Evolutionary conservation across 805 yeast species (phyloP).

Genomic region (Candida palmyrensis): DNA sequence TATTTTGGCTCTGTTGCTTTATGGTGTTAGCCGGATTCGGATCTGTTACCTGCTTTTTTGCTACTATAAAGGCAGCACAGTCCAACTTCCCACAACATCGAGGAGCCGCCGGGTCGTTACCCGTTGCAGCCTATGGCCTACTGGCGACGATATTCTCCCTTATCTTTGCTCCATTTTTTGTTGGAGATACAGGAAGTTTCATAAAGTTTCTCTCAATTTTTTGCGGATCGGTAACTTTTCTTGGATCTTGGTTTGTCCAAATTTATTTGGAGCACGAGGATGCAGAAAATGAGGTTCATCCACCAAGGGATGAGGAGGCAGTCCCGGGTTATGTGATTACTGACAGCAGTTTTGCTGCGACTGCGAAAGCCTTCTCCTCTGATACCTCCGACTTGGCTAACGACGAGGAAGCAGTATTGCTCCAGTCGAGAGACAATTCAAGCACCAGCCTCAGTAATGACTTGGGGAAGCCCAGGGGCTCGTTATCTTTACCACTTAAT

Average conservation of each 20-base stretch:
- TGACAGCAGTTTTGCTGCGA: no score
- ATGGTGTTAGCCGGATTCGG: slow-evolving; percentile 60
- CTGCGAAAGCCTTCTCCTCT: neutral
- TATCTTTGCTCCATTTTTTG: slow-evolving; percentile 49
- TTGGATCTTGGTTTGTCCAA: slow-evolving; percentile 42
- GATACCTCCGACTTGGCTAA: slow-evolving; percentile 22
- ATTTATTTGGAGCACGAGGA: slow-evolving; percentile 28
- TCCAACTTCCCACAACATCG: slow-evolving; percentile 66
- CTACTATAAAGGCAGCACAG: slow-evolving; percentile 51
- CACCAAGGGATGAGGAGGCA: slow-evolving; percentile 1
- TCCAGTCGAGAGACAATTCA: slow-evolving; percentile 4
- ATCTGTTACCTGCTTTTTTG: slow-evolving; percentile 57
- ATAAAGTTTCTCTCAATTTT: slow-evolving; percentile 50
- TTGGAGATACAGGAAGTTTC: slow-evolving; percentile 49
- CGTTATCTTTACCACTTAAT: neutral
- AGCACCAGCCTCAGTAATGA: slow-evolving; percentile 1
- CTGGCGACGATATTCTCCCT: slow-evolving; percentile 63
- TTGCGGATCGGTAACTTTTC: slow-evolving; percentile 43
- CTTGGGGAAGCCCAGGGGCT: neutral
- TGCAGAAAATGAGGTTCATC: slow-evolving; percentile 9
- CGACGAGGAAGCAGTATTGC: slow-evolving; percentile 3
- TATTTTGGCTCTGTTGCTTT: slow-evolving; percentile 42
- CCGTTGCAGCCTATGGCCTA: slow-evolving; percentile 65
- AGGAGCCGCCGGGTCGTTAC: slow-evolving; percentile 66
- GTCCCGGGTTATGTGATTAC: no score